Conservation (phyloP, 2,329 filamentous ascomycete species). For the Camillea tinctor region DNA sequence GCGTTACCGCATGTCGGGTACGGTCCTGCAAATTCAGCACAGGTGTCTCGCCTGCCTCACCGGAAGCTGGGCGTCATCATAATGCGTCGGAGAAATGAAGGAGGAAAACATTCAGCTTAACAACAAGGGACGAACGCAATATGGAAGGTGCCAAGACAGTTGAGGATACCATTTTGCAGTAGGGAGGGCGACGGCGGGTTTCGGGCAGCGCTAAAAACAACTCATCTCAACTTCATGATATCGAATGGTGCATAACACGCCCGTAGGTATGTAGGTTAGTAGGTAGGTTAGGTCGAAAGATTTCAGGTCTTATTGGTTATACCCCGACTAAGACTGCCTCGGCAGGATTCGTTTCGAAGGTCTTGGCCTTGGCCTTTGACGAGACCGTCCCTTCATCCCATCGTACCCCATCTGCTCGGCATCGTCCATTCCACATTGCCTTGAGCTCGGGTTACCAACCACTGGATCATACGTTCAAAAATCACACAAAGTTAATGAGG, state of each 20-base stretch:
- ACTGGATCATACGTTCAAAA: neutral
- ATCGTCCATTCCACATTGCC: neutral
- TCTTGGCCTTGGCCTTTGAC: neutral
- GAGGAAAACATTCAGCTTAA: neutral
- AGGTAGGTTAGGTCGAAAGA: neutral
- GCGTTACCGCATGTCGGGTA: neutral
- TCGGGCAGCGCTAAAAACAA: neutral
- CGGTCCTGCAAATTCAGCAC: neutral
- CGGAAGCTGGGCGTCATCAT: neutral
- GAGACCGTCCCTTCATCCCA: neutral
- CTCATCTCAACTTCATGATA: neutral
- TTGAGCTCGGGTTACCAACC: neutral
- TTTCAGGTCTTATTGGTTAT: neutral
- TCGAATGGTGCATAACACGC: neutral
- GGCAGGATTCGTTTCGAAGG: neutral
- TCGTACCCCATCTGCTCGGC: neutral
- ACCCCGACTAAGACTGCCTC: neutral
- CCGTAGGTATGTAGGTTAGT: no score
- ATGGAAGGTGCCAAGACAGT: neutral
- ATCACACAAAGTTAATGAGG: no score
- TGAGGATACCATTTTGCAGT: neutral
- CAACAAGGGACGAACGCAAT: neutral
- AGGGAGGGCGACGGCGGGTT: neutral
- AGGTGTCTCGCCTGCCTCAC: neutral
- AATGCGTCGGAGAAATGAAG: neutral